These are phyloP conservation scores for Fusarium sp. DNA, from an alignment of 2,329 filamentous ascomycete species.

Conservation along the genomic window DNA sequence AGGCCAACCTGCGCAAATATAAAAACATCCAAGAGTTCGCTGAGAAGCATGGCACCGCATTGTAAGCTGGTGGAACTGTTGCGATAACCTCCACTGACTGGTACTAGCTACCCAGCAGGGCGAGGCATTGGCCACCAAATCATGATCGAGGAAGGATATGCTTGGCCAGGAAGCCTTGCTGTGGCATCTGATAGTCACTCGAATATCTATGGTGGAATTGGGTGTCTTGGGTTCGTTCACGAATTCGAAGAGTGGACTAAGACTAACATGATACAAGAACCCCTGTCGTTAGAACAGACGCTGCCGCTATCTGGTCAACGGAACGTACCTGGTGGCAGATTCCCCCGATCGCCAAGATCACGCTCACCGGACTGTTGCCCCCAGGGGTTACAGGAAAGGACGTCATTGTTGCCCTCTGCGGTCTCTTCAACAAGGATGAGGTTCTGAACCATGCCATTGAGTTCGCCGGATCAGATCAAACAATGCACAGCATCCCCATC, in stretches of 20 bases:
- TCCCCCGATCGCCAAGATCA: constrained; percentile 85
- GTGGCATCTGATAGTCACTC: constrained; percentile 84
- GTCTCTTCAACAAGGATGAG: constrained; percentile 86
- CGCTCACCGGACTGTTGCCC: constrained; percentile 79
- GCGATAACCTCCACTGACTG: neutral
- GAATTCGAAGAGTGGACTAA: neutral
- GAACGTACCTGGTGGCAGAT: constrained; percentile 89
- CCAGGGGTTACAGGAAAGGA: constrained; percentile 91
- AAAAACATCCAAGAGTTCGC: constrained; percentile 84
- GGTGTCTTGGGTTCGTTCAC: constrained; percentile 9
- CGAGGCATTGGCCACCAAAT: constrained; percentile 89
- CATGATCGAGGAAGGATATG: constrained; percentile 82
- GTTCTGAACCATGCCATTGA: constrained; percentile 94
- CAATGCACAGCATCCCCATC: constrained; percentile 77
- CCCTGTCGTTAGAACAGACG: constrained; percentile 88
- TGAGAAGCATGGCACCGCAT: constrained; percentile 78
- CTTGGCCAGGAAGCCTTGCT: constrained; percentile 85
- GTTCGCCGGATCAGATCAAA: constrained; percentile 84
- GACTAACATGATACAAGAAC: constrained; percentile 63
- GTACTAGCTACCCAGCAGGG: neutral
- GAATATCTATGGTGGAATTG: constrained; percentile 78
- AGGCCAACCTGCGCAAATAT: constrained; percentile 85
- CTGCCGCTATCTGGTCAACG: constrained; percentile 87
- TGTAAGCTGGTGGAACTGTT: constrained; percentile 82
- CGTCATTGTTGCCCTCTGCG: constrained; percentile 89